Base-by-base conservation (phyloP, 2,329 filamentous ascomycete genomes). In the Colletotrichum tropicale region DNA sequence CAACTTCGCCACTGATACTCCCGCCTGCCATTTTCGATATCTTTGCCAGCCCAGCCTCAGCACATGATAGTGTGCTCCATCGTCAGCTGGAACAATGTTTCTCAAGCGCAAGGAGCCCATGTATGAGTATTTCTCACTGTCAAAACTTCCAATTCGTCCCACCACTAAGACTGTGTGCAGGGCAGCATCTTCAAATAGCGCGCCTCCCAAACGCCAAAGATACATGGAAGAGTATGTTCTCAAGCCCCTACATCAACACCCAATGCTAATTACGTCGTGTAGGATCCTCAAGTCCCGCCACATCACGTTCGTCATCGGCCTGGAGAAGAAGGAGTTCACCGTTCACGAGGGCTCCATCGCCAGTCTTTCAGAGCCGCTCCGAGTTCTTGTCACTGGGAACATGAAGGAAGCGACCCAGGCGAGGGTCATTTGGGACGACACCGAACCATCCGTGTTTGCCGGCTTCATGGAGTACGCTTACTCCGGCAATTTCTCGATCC, bases 31-130 rank as follows among this genome's bases (percentile, higher is more conserved):
- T 1, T 38, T 18, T 18, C 16, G 16, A 38, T 38, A 38, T 38
- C 36, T 0, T 1, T 38, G 36, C 16, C 0, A 9, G 2, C 38
- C 8, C n/a, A n/a, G n/a, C n/a, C n/a, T n/a, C n/a, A n/a, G n/a
- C n/a, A n/a, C n/a, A n/a, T n/a, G n/a, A n/a, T n/a, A n/a, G n/a
- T n/a, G n/a, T n/a, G n/a, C n/a, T n/a, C 16, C 18, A 1, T n/a
- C 55, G 0, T 24, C 55, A 18, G 3, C 61, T 15, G 61, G 0
- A 13, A 38, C 30, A 0, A 65, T 28, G 62, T 43, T 10, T 9
- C 62, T 4, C 6, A 65, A 65, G 36, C 36, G 62, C 62, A 48
- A 65, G 0, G 28, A 26, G 10, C 1, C 4, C 30, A 18, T 18
- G 24, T 24, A 65, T 26, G 62, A 26, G 62, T 65, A 43, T 0